Evolutionary conservation across 495 filamentous ascomycete genomes (phyloP), one percentile per base, ranked within the genome.

Genomic region (Trichoderma virens): DNA sequence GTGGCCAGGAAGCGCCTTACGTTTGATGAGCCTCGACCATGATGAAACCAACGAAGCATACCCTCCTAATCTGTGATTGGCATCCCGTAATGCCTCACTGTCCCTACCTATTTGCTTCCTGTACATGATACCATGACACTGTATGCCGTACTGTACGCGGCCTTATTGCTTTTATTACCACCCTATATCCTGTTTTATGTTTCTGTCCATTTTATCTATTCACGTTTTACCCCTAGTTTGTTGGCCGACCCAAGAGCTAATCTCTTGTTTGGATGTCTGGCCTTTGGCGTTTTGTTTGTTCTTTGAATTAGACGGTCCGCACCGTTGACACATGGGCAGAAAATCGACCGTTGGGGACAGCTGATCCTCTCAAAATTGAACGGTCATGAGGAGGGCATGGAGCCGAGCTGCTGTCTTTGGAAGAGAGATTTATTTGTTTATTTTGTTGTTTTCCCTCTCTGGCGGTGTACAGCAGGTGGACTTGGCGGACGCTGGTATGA

Each of bases 1-100:
- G 65, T 75, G 6, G 69, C 78, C 16, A 70, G 75, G 60, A 67
- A 76, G 62, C 69, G 75, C 61, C 70, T 82, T 35, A 82, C 76
- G 34, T 80, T 82, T 69, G 79, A 82, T 66, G 78, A 79, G 47
- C 70, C 69, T 39, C 31, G 31, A 67, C 60, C 61, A 67, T 64
- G 11, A 64, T 59, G 45, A 32, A 3, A 5, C 25, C 47, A 20
- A 27, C n/a, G 31, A 61, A 41, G 35, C 31, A 41, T 14, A 35
- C 20, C n/a, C 27, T 35, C 16, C 5, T 6, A n/a, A 41, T 20
- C 20, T 25, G 31, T 41, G 59, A 34, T 20, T n/a, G 31, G 35
- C 35, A 61, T 38, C 14, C 20, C 59, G 27, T 11, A 34, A 34
- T 39, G 59, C 30, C 30, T 23, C 28, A 61, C 35, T 61, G 59